These are phyloP conservation scores for Gossypium rotundifolium DNA, from an alignment of 345 rosid genomes.

Conservation along the genomic window DNA sequence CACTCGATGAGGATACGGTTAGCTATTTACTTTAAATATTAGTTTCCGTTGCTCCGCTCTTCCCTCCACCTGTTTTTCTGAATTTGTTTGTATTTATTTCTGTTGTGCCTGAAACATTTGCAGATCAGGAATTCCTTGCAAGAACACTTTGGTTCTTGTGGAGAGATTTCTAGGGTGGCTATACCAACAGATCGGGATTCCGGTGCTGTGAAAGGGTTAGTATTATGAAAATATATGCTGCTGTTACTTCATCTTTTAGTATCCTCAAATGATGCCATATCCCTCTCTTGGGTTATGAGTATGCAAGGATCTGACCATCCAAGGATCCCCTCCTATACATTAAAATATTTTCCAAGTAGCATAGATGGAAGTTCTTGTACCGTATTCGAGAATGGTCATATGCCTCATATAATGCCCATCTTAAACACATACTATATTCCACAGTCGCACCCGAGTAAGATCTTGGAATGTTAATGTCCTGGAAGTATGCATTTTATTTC, in stretches of 20 bases:
- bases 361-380: no score
- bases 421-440: no score
- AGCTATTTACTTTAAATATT: not conserved
- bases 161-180: constrained; percentile 52
- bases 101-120: not conserved
- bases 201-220: constrained; percentile 72
- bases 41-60: not conserved
- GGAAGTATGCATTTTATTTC: not conserved
- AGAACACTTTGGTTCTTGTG: constrained; percentile 68
- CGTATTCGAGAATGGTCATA: no score
- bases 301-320: no score
- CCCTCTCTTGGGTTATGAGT: no score
- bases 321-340: no score
- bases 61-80: not conserved
- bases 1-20: constrained; percentile 49
- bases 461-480: not conserved
- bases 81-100: not conserved
- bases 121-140: constrained; percentile 50
- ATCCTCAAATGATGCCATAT: no score
- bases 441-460: no score
- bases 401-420: no score
- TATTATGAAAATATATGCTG: not conserved
- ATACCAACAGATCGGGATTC: constrained; percentile 63
- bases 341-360: no score
- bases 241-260: no score